A percentile compares a stretch with the other conserved stretches of the same genome.
Conservation (phyloP, 805 yeast genomes). For the Candida xyloterini region DNA sequence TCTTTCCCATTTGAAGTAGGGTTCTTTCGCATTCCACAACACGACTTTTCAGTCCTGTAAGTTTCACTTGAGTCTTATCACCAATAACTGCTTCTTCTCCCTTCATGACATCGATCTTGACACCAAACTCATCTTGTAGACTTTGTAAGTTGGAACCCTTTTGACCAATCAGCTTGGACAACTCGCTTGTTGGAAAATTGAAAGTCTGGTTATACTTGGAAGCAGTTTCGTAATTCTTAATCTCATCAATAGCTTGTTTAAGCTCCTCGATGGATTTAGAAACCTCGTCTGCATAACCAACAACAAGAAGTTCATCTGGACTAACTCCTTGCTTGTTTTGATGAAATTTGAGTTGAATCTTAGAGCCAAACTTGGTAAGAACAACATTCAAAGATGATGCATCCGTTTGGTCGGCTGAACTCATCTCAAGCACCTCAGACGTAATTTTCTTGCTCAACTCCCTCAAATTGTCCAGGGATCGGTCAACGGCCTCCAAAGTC, state of each 20-base stretch:
- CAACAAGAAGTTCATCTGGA: constrained; percentile 55
- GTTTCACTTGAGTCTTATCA: constrained; percentile 47
- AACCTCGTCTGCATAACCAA: constrained; percentile 70
- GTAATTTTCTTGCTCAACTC: constrained; percentile 53
- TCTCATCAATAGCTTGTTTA: constrained; percentile 47
- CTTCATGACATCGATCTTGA: constrained; percentile 65
- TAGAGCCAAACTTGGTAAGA: constrained; percentile 31
- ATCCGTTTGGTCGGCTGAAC: constrained; percentile 50
- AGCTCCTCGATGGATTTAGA: constrained; percentile 51
- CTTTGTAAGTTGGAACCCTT: constrained; percentile 73
- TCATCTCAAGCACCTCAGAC: constrained; percentile 48
- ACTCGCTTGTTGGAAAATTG: constrained; percentile 60
- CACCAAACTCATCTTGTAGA: constrained; percentile 70
- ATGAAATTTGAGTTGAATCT: constrained; percentile 49
- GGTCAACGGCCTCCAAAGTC: constrained; percentile 53
- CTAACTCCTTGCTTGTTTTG: constrained; percentile 38
- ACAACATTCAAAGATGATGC: constrained; percentile 53
- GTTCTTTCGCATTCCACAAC: constrained; percentile 68
- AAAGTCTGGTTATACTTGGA: constrained; percentile 43
- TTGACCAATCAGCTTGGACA: constrained; percentile 86
- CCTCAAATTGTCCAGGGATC: constrained; percentile 56
- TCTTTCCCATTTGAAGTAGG: constrained; percentile 58
- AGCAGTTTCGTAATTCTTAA: constrained; percentile 38
- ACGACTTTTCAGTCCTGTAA: constrained; percentile 77
- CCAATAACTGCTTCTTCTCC: constrained; percentile 44